Conservation (phyloP, 2,329 filamentous ascomycete species). For the Cordyceps fumosorosea region DNA sequence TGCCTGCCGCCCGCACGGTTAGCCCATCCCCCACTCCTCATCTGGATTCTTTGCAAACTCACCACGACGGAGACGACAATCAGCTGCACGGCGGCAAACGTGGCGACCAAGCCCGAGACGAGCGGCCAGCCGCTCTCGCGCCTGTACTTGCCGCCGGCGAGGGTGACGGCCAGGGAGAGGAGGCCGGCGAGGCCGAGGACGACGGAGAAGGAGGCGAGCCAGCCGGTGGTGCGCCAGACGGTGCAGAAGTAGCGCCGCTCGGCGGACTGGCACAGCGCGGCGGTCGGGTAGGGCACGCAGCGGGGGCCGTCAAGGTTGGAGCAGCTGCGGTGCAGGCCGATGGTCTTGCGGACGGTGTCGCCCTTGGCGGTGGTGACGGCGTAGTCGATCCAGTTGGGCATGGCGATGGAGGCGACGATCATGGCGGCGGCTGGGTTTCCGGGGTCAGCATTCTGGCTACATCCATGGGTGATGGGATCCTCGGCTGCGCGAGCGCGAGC, state of each 20-base stretch:
- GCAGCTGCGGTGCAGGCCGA: conserved; percentile 79
- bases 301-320: conserved; percentile 57
- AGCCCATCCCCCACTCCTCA: background rate
- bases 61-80: conserved; percentile 79
- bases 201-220: conserved; percentile 77
- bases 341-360: conserved; percentile 47
- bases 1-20: conserved; percentile 46
- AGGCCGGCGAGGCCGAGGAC: conserved; percentile 76
- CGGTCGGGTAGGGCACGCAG: conserved; percentile 42
- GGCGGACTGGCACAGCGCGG: conserved; percentile 27
- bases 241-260: conserved; percentile 72
- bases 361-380: conserved; percentile 43
- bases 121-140: conserved; percentile 79
- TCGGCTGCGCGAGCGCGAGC: background rate
- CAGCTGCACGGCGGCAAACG: conserved; percentile 64
- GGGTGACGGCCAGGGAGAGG: conserved; percentile 71
- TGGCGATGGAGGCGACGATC: conserved; percentile 61
- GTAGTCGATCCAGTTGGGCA: conserved; percentile 67
- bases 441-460: background rate
- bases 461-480: background rate
- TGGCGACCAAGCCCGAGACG: conserved; percentile 56
- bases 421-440: conserved; percentile 54
- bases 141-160: conserved; percentile 72
- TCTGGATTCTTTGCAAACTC: conserved; percentile 28
- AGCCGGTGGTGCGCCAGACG: conserved; percentile 84